Base-by-base conservation (phyloP, 192 early-diverging fungal genomes). In the Oehlia diaphana region DNA sequence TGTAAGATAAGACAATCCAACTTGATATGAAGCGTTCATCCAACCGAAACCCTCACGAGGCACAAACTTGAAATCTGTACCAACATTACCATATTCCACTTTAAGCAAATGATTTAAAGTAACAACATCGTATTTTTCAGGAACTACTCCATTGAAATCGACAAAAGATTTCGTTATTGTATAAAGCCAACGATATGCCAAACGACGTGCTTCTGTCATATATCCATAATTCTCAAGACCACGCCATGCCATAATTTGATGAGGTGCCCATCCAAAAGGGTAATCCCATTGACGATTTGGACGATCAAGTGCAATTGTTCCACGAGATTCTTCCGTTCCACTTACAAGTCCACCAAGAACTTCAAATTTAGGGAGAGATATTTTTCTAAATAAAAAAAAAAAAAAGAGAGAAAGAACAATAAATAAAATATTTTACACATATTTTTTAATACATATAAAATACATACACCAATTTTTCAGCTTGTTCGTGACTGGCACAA, bases 51-150 rank as follows among this genome's bases (percentile, higher is more conserved):
- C 97, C 87, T 99, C 97, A 8, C 95, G 89, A 0, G 95, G 93
- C 26, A 99, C 93, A 82, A 89, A 94, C 84, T 95, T 94, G 87
- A 98, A 98, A 81, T 98, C 97, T 0, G 90, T 84, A 4, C 98
- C 98, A 0, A 98, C 96, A 75, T 97, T 97, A 42, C 97, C 97
- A 76, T 98, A 99, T 86, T 99, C 98, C 14, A 98, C 97, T 69
- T 97, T 84, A 28, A 98, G 92, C 39, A 88, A 87, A 83, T 99
- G 98, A 26, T 93, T 94, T 85, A 98, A 90, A 65, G 89, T 88
- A 21, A 97, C 96, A 6, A 98, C 93, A 80, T 99, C 96, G 84
- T 96, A 98, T 84, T 99, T 99, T 71, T 99, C 98, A 0, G 96
- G 96, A 8, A 99, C 98, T 1, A 97, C 94, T 9, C 96, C 96